Base-by-base conservation (phyloP, 2,329 filamentous ascomycete species). In the Triangularia verruculosa region DNA sequence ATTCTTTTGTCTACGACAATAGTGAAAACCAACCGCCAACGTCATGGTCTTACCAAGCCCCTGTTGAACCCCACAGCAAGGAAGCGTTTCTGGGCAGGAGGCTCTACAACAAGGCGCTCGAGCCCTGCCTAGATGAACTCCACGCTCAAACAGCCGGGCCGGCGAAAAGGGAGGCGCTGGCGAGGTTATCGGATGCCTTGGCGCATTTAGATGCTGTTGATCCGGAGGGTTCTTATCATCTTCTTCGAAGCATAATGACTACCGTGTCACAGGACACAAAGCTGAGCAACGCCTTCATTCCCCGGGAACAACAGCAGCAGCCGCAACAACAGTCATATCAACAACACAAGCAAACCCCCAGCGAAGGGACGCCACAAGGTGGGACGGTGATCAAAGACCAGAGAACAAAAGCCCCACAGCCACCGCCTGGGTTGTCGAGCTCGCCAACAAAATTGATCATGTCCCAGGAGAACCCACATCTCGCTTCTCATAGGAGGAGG, bases 141-240 rank as follows among this genome's bases (percentile, higher is more conserved):
- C 88, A 96, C 72, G 90, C 92, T n/a, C 91, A 94, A 61, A 97
- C 84, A 1, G 85, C 83, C 4, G 79, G 75, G 2, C 77, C 83
- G 71, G 78, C 79, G 66, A 96, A 95, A 75, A 86, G 93, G 34
- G 92, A 97, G 70, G 92, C 92, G 0, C 83, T 98, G 28, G 91
- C 90, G 2, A 87, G 88, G 67, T 82, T 97, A 12, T 92, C 91
- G 0, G 91, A 96, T 74, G 93, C 94, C 0, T 96, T 95, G 81
- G 89, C 89, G 4, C 84, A 88, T 12, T 83, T 99, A 30, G 92
- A 98, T 74, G 87, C 91, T 53, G 83, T 94, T 28, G 94, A 99
- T 72, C 94, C 94, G 0, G 94, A 97, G 74, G 93, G 93, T 17
- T 87, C 93, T 47, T 95, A 94, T 71, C 88, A 96, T 69, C 82